Evolutionary conservation across 345 rosid species (phyloP).

Genomic region (Alliaria petiolata): DNA sequence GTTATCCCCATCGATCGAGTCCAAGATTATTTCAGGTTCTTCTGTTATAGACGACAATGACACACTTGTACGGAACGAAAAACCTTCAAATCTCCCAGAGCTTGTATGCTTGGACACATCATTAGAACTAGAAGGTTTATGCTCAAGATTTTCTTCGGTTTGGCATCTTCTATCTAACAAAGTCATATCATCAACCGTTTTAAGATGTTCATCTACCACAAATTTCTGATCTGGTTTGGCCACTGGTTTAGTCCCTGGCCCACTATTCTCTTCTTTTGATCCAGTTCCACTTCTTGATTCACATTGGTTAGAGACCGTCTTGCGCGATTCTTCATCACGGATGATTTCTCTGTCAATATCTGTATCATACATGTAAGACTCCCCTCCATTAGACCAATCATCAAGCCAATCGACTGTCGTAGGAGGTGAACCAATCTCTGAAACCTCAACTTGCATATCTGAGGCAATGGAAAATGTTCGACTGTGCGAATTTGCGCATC

Average conservation of each 20-base stretch:
- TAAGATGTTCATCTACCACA: neutral
- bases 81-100: neutral
- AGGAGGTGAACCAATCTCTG: slow-evolving; percentile 81
- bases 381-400: slow-evolving; percentile 54
- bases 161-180: neutral
- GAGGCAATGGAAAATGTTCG: slow-evolving; percentile 80
- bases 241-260: neutral
- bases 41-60: slow-evolving; percentile 33
- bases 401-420: slow-evolving; percentile 47
- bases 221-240: neutral
- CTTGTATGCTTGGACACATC: slow-evolving; percentile 7
- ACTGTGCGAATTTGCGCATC: slow-evolving; percentile 12
- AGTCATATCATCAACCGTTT: neutral
- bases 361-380: slow-evolving; percentile 53
- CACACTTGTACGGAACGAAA: slow-evolving; percentile 24
- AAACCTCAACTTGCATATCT: slow-evolving; percentile 93
- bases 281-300: slow-evolving; percentile 18
- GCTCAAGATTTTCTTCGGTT: neutral
- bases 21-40: slow-evolving; percentile 26
- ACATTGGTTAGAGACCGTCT: neutral
- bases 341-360: slow-evolving; percentile 51
- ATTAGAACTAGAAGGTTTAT: neutral
- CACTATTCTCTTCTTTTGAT: slow-evolving; percentile 9
- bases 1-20: neutral
- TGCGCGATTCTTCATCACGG: slow-evolving; percentile 7